Evolutionary conservation across 805 yeast species (phyloP), one percentile per base, ranked within the genome.

Genomic region (Cyberlindnera misumaiensis): DNA sequence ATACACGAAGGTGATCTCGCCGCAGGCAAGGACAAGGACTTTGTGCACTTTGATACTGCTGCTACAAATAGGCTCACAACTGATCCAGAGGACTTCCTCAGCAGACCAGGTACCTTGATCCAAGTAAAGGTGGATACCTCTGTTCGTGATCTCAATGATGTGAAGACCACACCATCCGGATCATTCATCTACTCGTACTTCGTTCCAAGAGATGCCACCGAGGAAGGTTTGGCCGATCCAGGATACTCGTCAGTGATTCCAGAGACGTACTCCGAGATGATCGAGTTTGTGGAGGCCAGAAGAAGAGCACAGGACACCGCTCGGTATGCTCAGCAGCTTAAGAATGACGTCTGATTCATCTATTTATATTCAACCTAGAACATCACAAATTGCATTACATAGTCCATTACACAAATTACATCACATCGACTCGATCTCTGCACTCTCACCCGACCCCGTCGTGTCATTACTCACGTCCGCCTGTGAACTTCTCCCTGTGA

Each of bases 281-380:
- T 89, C 79, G 83, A 78, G 49, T 89, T 83, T 56, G 72, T 89
- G 13, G 89, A 83, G 53, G 97, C 94, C 20, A 77, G 95, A 63
- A 81, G 97, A 67, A 78, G 94, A 61, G 95, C 95, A 4, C 70
- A 70, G 40, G 94, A 81, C 36, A 85, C 95, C 15, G 89, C 93
- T 22, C 65, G 69, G 35, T 83, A 76, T 56, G 85, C 70, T 12
- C 62, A 60, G 38, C 74, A 69, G 46, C 47, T 71, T 40, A 69
- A 64, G 47, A 27, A 52, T 5, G 20, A 35, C 12, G 29, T 10
- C 15, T 27, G 13, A 20, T 20, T 8, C 24, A 5, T 20, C 24
- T 20, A 20, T 20, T 20, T 20, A 20, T 8, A 20, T 20, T 20
- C 24, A 20, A 20, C 24, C 24, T 20, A 20, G 5, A 20, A 20